Percentiles rank a stretch among this genome's conserved stretches.
phyloP scores from a whole-genome alignment of 257 asterid genomes.

The Pogostemon cablin region DNA sequence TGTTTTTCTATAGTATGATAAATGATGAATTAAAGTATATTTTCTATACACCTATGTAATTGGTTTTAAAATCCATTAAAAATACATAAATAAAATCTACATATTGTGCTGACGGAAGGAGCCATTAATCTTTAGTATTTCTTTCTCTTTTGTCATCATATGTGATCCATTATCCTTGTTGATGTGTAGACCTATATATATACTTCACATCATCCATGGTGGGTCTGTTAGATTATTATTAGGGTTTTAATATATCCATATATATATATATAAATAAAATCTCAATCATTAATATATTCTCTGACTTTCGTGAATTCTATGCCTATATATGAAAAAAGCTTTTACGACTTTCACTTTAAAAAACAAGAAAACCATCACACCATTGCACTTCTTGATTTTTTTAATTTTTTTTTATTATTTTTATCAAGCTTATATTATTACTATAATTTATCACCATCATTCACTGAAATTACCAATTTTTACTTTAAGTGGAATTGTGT shows the following conservation, averaged over 20 bases:
- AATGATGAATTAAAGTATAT: too few relatives aligned
- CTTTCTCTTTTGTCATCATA: background rate
- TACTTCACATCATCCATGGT: constrained; percentile 17
- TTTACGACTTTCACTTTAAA: background rate
- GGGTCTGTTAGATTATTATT: background rate
- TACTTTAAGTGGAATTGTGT: too few relatives aligned
- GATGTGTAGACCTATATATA: background rate
- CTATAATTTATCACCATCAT: too few relatives aligned
- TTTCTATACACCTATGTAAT: too few relatives aligned
- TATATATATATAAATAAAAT: background rate
- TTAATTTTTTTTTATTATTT: too few relatives aligned
- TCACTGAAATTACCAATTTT: too few relatives aligned
- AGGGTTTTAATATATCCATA: background rate
- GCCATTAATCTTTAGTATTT: too few relatives aligned
- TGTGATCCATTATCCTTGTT: constrained; percentile 13
- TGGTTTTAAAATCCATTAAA: too few relatives aligned
- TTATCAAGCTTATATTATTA: too few relatives aligned
- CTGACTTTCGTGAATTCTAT: background rate
- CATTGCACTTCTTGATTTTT: background rate
- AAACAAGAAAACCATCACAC: background rate
- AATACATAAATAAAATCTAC: too few relatives aligned
- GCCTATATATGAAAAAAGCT: background rate
- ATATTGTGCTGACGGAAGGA: too few relatives aligned
- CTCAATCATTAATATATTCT: background rate
- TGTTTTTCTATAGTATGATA: too few relatives aligned